Base-by-base conservation (phyloP, 805 yeast species). In the Tetrapisispora taiwanensis region DNA sequence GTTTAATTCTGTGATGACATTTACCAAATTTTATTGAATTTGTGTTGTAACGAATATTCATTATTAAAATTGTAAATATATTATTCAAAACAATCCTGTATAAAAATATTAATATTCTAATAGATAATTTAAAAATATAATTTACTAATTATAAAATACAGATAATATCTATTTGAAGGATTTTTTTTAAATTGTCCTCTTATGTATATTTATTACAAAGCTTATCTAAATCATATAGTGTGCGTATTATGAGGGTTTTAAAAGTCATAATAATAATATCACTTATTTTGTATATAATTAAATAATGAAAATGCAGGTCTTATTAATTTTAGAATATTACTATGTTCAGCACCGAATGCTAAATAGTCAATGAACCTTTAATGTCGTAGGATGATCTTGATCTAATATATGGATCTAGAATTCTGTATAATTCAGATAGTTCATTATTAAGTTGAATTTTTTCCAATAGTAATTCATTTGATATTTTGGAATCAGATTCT, bases 321-420 rank as follows among this genome's bases (percentile, higher is more conserved):
- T 6, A 22, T 6, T 22, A 22, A 22, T 22, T 22, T 6, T 5
- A 22, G 26, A 22, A 22, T 8, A 22, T n/a, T 22, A 22, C 26
- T 6, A 22, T 22, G 26, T 22, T 22, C 26, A 22, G 8, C 19
- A 17, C 12, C 13, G 5, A 17, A 7, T 27, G 3, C 28, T 36
- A 42, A n/a, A 42, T 14, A 32, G 56, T 51, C 46, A 78, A 60
- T 20, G 63, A 50, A n/a, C 92, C 89, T 45, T 74, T 69, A 55
- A 95, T 75, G 64, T 92, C 98, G 57, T 78, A 85, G 34, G 79
- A 67, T 33, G 88, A 78, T 51, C 88, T 79, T 36, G 82, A 78
- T 63, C 98, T 79, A 40, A 87, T 63, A 51, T 83, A 88, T 1
- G 92, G 90, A 58, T 92, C 97, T 44, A 85, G 63, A 40, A 67